Base-by-base conservation (phyloP, 495 filamentous ascomycete species). In the Haplographium delicatum region DNA sequence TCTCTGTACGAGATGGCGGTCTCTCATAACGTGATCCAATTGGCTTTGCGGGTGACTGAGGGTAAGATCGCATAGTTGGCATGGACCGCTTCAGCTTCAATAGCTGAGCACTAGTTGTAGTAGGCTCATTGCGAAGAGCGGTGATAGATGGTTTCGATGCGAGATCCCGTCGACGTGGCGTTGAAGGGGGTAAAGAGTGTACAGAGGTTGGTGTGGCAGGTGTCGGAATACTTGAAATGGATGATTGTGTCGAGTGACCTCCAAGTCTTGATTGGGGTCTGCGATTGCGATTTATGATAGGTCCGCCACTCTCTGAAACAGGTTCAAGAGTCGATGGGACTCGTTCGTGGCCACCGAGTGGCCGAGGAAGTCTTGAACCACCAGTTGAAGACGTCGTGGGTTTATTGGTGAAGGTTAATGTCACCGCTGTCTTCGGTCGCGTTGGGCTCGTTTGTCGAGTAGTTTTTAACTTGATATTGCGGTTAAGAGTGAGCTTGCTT, bases 331-430 rank as follows among this genome's bases (percentile, higher is more conserved):
- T 84, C n/a, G 89, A 85, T 37, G 86, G 81, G 28, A 81, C 75
- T 38, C 79, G 70, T 47, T 79, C 79, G 50, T 79, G 76, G 62
- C 82, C 78, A 51, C 73, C 72, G 59, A 74, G 80, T 54, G 77
- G 80, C 46, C 84, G 78, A 40, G 85, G 81, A 51, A 91, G 68
- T 35, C 75, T 68, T 28, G 73, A 71, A 16, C 30, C 41, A 24
- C 66, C 54, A 39, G 61, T 44, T 16, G 69, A 62, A 7, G 68
- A 56, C 30, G 63, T 48, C 11, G 57, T 13, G 25, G 70, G 68
- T 59, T 89, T 93, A 65, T 84, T 87, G 25, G 88, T 95, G 68
- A 96, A 96, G 16, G 88, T 95, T 47, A 97, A 68, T 11, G 89
- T 90, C 30, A 89, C 88, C 9, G 88, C 82, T 6, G 89, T 80